A percentile compares a stretch with the other conserved stretches of the same genome.
These are phyloP conservation scores for Drosera spatulata DNA, from an alignment of 179 eudicot genomes.

Conservation along the genomic window DNA sequence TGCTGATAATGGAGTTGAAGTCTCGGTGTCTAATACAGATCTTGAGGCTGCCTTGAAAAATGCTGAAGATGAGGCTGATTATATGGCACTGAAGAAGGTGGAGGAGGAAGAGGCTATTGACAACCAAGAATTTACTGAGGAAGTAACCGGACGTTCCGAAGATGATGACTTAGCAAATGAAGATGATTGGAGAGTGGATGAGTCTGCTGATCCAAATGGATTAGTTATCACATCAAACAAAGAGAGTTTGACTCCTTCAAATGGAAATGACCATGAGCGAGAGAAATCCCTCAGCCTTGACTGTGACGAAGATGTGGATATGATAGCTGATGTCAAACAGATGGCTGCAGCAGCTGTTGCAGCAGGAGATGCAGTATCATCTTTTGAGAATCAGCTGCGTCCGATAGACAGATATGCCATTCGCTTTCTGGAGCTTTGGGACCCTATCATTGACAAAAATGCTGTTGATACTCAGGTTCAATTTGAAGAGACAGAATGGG, in stretches of 20 bases:
- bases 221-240: conserved; percentile 28
- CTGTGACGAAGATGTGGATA: conserved; percentile 76
- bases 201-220: conserved; percentile 34
- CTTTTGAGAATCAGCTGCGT: conserved; percentile 87
- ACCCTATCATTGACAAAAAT: conserved; percentile 73
- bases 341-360: conserved; percentile 99
- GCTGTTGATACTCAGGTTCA: conserved; percentile 45
- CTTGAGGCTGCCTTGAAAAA: conserved; percentile 95
- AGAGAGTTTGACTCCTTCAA: conserved; percentile 18
- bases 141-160: conserved; percentile 65
- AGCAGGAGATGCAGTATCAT: conserved; percentile 74
- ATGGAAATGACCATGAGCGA: conserved; percentile 32
- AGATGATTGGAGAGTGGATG: conserved; percentile 55
- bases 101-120: conserved; percentile 99
- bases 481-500: conserved; percentile 91
- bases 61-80: conserved; percentile 99
- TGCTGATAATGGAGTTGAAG: conserved; percentile 27
- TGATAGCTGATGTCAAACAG: conserved; percentile 98
- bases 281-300: conserved; percentile 47
- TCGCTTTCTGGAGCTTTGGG: conserved; percentile 90
- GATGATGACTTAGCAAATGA: conserved; percentile 89
- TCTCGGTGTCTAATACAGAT: conserved; percentile 67
- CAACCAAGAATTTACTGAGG: conserved; percentile 95
- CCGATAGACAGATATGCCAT: conserved; percentile 97
- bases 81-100: conserved; percentile 96